Evolutionary conservation across 1,284 basidiomycete genomes (phyloP), one percentile per base, ranked within the genome.

Genomic region (Trichosporon faecale): DNA sequence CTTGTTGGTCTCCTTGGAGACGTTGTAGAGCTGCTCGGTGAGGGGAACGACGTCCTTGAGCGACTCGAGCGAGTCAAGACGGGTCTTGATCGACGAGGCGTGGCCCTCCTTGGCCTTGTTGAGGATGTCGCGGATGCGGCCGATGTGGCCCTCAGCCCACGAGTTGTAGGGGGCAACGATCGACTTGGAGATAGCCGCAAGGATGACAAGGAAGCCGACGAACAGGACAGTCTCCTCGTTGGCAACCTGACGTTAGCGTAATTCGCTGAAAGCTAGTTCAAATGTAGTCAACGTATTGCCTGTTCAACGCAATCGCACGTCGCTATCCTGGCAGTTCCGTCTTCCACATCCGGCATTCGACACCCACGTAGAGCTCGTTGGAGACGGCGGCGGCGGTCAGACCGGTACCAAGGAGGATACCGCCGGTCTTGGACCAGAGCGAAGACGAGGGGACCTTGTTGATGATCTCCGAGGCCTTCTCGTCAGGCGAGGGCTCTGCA

Each of bases 1-100:
- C 79, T 90, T 85, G 70, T 95, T 95, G 73, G 95, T 98, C 84
- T 98, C 94, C 92, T 97, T 97, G 79, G 96, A 95, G 70, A 98
- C 86, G 69, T 91, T 87, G 84, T 98, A 99, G 79, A 99, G 91
- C 69, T 89, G 89, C 85, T 95, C 86, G 71, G 95, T 98, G 75
- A 97, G 86, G 70, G 89, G 88, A 71, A 95, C 93, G 76, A 97
- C 94, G 82, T 97, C 94, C 86, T 94, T 95, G 90, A 98, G 91
- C 84, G 94, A 88, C 71, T 89, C 89, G 76, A 99, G 95, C 70
- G 91, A 90, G 82, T 89, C 88, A 84, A 99, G 98, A 80, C 96
- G 93, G 79, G 91, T 89, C 85, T 94, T 90, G 77, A 99, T 95
- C 70, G 94, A 93, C 79, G 92, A 88, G 68, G 95, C 97, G 88